Evolutionary conservation across 2,329 filamentous ascomycete genomes (phyloP), one percentile per base, ranked within the genome.

Genomic region (Pseudogymnoascus sp.): DNA sequence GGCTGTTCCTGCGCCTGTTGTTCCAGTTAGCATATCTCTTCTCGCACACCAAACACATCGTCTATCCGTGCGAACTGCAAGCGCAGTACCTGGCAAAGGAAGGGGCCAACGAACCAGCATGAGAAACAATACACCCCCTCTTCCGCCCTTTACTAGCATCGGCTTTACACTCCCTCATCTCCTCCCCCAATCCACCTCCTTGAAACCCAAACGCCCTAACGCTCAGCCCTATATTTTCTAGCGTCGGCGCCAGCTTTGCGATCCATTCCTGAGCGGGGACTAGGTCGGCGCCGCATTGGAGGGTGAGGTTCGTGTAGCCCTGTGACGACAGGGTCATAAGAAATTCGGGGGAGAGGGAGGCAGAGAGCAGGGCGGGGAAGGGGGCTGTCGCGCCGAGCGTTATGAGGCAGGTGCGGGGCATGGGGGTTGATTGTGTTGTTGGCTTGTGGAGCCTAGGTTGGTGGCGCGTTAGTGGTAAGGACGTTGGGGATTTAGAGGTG

Each of bases 311-410:
- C 0, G 87, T 90, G 75, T 90, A 97, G 48, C 81, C 80, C 9
- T 81, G 74, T 2, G 76, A 70, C 9, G 73, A 71, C 10, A 97
- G 81, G 4, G 81, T 78, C 5, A 77, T 67, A 65, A 95, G 79
- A 71, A 94, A 92, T 0, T 74, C 68, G 0, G 81, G 76, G 15
- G 80, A 76, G 5, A 95, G 77, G 9, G 88, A 83, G 33, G 87
- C 83, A 44, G 81, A 76, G 62, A 96, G 82, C 2, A 99, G 83
- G 5, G 80, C 75, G 60, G 82, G 80, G 75, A 99, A 99, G 17
- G 88, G 84, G 13, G 92, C 92, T 0, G 93, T 99, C 5, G 94
- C 93, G 62, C 94, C 94, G 31, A 96, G 89, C 0, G 94, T 97
- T 62, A 97, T 88, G 67, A 99, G 90, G 72, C 90, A 94, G 61